A percentile compares a stretch with the other conserved stretches of the same genome.
Conservation (phyloP, 768 basidiomycete species). For the Trametopsis cervina region DNA sequence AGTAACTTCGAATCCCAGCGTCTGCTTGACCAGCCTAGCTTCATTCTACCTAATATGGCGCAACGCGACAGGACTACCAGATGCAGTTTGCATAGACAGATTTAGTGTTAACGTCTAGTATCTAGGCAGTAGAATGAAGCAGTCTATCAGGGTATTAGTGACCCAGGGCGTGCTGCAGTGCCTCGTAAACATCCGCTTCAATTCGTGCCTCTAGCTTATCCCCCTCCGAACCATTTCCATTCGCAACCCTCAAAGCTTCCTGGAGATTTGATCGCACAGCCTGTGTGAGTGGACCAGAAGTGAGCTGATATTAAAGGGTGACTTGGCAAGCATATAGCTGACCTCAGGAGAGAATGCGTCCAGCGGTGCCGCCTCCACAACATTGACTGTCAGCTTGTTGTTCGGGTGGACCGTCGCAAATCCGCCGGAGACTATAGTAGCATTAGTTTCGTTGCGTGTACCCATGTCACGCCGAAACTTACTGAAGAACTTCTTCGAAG, state of each 20-base stretch:
- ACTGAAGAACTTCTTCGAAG: conserved; percentile 97
- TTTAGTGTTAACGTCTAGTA: too few relatives aligned
- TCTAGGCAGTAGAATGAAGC: not conserved
- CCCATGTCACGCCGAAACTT: not conserved
- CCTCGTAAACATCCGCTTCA: conserved; percentile 96
- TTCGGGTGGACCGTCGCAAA: conserved; percentile 98
- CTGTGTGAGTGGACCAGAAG: too few relatives aligned
- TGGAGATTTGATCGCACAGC: conserved; percentile 84
- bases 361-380: conserved; percentile 90
- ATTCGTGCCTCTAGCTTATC: conserved; percentile 91
- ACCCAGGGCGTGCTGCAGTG: conserved; percentile 79
- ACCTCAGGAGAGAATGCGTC: conserved; percentile 91
- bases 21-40: too few relatives aligned
- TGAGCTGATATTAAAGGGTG: too few relatives aligned
- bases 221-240: conserved; percentile 83
- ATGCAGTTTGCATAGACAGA: too few relatives aligned
- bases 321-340: too few relatives aligned
- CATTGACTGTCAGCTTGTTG: conserved; percentile 95
- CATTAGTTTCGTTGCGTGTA: too few relatives aligned
- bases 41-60: too few relatives aligned
- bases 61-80: too few relatives aligned
- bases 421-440: conserved; percentile 80
- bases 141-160: conserved; percentile 26
- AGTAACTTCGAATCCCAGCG: too few relatives aligned
- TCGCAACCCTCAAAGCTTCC: conserved; percentile 77